Conservation (phyloP, 495 filamentous ascomycete genomes). For the Trichoderma orchidacearum region DNA sequence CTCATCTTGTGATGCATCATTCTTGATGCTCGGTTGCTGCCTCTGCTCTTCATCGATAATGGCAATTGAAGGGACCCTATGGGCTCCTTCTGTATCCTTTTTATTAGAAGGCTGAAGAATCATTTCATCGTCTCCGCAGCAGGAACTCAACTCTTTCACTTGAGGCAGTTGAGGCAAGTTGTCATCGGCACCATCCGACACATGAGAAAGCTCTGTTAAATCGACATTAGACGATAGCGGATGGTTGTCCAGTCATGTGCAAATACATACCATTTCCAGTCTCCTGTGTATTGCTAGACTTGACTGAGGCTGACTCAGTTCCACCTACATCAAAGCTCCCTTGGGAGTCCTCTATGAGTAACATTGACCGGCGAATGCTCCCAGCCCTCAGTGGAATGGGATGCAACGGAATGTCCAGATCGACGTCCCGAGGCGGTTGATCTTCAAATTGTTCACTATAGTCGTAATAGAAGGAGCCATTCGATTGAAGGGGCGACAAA, state of each 20-base stretch:
- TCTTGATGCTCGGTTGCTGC: background rate
- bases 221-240: background rate
- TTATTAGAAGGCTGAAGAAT: background rate
- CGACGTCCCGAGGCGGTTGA: background rate
- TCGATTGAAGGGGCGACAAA: background rate
- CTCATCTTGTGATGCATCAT: background rate
- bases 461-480: slow-evolving; percentile 28
- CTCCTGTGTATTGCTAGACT: background rate
- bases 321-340: slow-evolving; percentile 5
- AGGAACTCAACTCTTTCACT: background rate
- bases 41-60: background rate
- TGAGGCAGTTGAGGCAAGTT: background rate
- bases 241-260: background rate
- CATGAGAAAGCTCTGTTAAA: background rate
- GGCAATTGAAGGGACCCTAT: background rate
- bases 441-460: slow-evolving; percentile 37
- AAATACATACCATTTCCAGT: background rate
- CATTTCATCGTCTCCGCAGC: background rate
- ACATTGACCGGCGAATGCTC: slow-evolving; percentile 12
- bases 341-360: slow-evolving; percentile 14
- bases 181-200: background rate
- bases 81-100: background rate
- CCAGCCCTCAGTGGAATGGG: slow-evolving; percentile 19
- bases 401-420: slow-evolving; percentile 12
- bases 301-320: background rate